Base-by-base conservation (phyloP, 345 rosid species). In the Kernera saxatilis region DNA sequence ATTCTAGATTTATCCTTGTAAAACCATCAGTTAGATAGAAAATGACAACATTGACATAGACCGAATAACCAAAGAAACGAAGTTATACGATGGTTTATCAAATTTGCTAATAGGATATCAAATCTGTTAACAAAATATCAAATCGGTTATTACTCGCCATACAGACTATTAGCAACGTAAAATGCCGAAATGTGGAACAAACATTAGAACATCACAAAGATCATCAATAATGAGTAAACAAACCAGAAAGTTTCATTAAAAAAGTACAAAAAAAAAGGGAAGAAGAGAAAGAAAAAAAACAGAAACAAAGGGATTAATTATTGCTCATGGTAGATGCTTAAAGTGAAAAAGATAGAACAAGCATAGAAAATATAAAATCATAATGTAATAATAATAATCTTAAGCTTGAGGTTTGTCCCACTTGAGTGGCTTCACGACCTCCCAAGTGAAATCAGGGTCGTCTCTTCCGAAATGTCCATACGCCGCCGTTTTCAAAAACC, bases 371-470 rank as follows among this genome's bases (percentile, higher is more conserved):
- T 5, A 30, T 12, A 12, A 66, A 36, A 27, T 67, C 39, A 51
- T 50, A 25, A 22, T 15, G 1, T 6, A 43, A 43, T 49, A 19
- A 49, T 22, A 11, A 67, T 6, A 11, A 25, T 3, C 17, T 70
- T 39, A 78, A 43, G 77, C 78, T 32, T 78, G 77, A 45, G 81
- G 81, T 54, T 78, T 78, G 70, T 73, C 81, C 74, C 78, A 73
- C 71, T 78, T 68, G 71, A 78, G 81, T 40, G 78, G 71, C 78
- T 78, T 78, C 5, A 78, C 81, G 6, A 72, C 77, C 70, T 78
- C 81, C 81, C 81, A 78, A 29, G 81, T 78, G 81, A 78, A 78
- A 52, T 78, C 81, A 67, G 81, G 81, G 56, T 78, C 81, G 55
- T 78, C 81, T 39, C 81, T 72, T 44, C 81, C 81, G 70, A 78